Evolutionary conservation across 2,329 filamentous ascomycete species (phyloP).

Genomic region (Venturia carpophila): DNA sequence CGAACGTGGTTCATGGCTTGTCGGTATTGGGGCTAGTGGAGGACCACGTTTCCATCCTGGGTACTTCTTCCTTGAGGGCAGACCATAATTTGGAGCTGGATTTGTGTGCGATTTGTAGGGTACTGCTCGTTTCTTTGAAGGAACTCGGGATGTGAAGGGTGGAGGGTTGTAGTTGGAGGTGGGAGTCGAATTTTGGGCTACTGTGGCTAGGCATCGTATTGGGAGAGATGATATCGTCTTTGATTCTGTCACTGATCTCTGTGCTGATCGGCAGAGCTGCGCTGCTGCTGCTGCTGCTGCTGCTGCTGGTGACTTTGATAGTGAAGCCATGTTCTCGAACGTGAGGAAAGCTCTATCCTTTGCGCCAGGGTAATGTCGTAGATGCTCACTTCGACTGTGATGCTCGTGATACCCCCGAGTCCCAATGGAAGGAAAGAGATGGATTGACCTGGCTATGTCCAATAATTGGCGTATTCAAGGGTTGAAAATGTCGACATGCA

Average conservation of each 20-base stretch:
- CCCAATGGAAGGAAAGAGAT: neutral
- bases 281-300: neutral
- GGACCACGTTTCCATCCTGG: conserved; percentile 8
- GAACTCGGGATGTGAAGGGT: neutral
- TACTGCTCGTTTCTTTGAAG: conserved; percentile 2
- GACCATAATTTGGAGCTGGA: neutral
- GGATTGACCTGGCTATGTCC: neutral
- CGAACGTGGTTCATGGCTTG: conserved; percentile 15
- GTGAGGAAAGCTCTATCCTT: neutral
- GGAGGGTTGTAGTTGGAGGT: conserved; percentile 9
- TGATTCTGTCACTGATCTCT: neutral
- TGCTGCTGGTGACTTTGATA: conserved; percentile 4
- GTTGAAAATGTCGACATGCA: no score
- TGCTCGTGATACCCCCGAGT: neutral
- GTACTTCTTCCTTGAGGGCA: neutral
- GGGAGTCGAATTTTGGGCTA: neutral
- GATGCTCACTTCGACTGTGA: neutral
- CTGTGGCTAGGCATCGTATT: conserved; percentile 6
- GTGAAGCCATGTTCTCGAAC: conserved; percentile 5
- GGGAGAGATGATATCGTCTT: neutral
- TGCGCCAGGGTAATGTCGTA: neutral
- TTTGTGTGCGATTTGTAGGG: conserved; percentile 9
- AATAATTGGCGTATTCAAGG: neutral
- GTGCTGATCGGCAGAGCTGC: conserved; percentile 6
- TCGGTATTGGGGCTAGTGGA: conserved; percentile 1